Evolutionary conservation across 345 rosid genomes (phyloP), one percentile per base, ranked within the genome.

Genomic region (Dimocarpus longan): DNA sequence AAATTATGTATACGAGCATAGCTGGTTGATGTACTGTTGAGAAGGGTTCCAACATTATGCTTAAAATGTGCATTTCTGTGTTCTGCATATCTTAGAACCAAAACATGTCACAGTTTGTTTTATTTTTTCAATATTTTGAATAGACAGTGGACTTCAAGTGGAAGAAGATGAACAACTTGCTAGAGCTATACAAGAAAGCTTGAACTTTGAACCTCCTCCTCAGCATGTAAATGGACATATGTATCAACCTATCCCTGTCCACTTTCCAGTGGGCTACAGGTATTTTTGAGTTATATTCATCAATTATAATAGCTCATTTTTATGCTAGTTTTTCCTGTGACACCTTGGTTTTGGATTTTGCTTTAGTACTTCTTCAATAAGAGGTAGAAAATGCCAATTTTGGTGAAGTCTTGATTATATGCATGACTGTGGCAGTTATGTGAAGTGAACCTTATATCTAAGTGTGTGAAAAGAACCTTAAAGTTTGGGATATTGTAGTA

Each of bases 131-230:
- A 78, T 54, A 80, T 77, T 52, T 50, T 82, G 76, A 24, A 70
- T 79, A 93, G 97, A 89, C 78, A 81, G 84, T 54, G 87, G 84
- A 59, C 68, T 82, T 74, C 94, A 86, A 71, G 77, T 90, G 80
- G 90, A 90, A 79, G 99, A 94, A 82, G 98, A 96, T 85, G 99
- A 94, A 80, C 95, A 84, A 73, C 95, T 96, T 84, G 99, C 98
- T 39, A 88, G 91, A 87, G 99, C 98, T 28, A 7, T 91, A 78
- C 95, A 94, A 86, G 97, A 94, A 79, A 96, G 98, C 84, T 84
- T 94, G 87, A 87, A 71, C 28, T 80, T 88, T 66, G 93, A 89
- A 78, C 82, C 92, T 82, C 87, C 97, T 68, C 88, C 91, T 64
- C 76, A 70, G 70, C 48, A 76, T 56, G 88, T 84, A 83, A 66